Conservation (phyloP, 2,329 filamentous ascomycete genomes). For the Aspergillus vadensis region DNA sequence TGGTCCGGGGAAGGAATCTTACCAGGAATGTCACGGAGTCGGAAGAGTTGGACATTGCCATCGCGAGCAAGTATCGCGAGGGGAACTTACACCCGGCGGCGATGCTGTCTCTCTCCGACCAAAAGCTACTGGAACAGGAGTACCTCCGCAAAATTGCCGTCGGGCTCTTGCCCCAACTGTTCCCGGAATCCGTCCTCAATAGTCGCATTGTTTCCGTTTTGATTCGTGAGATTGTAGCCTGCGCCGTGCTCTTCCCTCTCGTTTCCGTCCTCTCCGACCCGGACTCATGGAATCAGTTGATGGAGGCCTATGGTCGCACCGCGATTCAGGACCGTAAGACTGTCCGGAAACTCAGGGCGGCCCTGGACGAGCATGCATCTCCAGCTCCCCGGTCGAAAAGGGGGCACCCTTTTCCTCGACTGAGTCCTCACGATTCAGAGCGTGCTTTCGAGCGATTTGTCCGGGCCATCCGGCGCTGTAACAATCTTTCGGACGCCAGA, state of each 20-base stretch:
- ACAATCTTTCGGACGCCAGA: conserved; percentile 88
- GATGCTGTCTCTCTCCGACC: conserved; percentile 78
- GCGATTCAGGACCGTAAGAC: conserved; percentile 95
- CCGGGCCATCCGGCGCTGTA: conserved; percentile 81
- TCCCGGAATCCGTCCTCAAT: conserved; percentile 72
- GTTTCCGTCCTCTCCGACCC: conserved; percentile 82
- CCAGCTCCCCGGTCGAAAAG: conserved; percentile 69
- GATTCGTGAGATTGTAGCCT: conserved; percentile 86
- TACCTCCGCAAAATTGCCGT: conserved; percentile 77
- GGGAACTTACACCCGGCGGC: conserved; percentile 87
- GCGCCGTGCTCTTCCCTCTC: conserved; percentile 82
- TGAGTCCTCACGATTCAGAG: conserved; percentile 82
- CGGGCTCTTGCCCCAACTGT: conserved; percentile 70
- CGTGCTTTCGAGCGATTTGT: conserved; percentile 94
- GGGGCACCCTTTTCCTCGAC: conserved; percentile 71
- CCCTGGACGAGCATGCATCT: conserved; percentile 89
- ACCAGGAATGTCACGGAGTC: conserved; percentile 92
- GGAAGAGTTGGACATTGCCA: conserved; percentile 91
- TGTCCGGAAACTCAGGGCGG: conserved; percentile 85
- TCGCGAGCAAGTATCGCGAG: conserved; percentile 89
- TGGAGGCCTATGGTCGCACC: conserved; percentile 83
- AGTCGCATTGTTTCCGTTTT: conserved; percentile 80
- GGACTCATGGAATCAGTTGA: conserved; percentile 95
- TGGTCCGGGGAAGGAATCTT: conserved; percentile 82
- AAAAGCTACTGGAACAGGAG: conserved; percentile 81